Evolutionary conservation across 345 rosid genomes (phyloP).

Genomic region (Iberis pinnata): DNA sequence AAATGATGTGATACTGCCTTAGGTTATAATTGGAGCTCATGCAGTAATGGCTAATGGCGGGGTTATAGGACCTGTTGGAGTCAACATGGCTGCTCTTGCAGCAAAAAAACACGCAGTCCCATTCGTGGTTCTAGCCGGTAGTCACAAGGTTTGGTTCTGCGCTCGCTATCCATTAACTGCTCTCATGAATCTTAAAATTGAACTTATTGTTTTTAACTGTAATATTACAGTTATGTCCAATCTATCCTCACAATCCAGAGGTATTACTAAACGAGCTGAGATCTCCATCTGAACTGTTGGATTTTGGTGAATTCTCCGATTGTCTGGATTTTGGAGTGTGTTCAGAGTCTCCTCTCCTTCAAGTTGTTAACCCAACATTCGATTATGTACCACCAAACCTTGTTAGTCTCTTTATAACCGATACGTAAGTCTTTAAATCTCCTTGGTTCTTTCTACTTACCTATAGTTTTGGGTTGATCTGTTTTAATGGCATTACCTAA

Average conservation of each 20-base stretch:
- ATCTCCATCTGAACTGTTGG: conserved; percentile 90
- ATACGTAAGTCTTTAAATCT: conserved; percentile 58
- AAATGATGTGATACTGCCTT: conserved; percentile 22
- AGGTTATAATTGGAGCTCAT: conserved; percentile 99
- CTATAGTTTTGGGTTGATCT: neutral
- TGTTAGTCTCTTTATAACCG: conserved; percentile 94
- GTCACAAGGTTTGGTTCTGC: conserved; percentile 71
- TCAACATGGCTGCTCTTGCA: conserved; percentile 98
- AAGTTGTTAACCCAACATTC: conserved; percentile 89
- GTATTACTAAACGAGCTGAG: conserved; percentile 87
- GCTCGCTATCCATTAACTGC: neutral
- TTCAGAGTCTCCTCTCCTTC: conserved; percentile 70
- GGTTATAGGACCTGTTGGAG: conserved; percentile 92
- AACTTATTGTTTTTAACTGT: conserved; percentile 25
- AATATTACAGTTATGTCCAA: conserved; percentile 72
- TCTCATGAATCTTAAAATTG: neutral
- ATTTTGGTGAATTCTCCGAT: conserved; percentile 98
- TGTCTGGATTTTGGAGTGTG: conserved; percentile 75
- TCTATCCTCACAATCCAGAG: conserved; percentile 97
- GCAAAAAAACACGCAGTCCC: conserved; percentile 98
- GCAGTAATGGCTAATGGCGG: conserved; percentile 99
- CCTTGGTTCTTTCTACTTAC: neutral
- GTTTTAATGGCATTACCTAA: neutral
- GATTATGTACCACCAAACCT: conserved; percentile 96
- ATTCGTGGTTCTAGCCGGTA: conserved; percentile 96